phyloP scores from a whole-genome alignment of 257 asterid species.

The Catharanthus roseus region DNA sequence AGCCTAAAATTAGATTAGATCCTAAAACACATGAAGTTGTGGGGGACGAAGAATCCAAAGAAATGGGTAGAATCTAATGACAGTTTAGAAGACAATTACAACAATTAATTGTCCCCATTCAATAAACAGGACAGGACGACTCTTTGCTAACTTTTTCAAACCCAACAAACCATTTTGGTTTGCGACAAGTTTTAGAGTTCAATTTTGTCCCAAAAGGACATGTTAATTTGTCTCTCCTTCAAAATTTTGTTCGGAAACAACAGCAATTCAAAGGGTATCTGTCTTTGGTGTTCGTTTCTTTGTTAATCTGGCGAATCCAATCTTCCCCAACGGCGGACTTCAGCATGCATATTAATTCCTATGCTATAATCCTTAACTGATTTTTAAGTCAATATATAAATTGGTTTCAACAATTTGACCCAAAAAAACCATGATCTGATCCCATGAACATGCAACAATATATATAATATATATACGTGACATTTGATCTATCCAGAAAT shows the following conservation, averaged over 20 bases:
- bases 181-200: slow-evolving; percentile 10
- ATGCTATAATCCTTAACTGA: no score
- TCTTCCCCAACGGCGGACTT: not conserved
- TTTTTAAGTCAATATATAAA: not conserved
- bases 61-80: slow-evolving; percentile 9
- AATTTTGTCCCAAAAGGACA: slow-evolving; percentile 13
- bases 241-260: not conserved
- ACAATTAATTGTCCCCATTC: slow-evolving; percentile 21
- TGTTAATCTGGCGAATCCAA: no score
- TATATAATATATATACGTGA: no score
- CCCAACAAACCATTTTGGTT: slow-evolving; percentile 17
- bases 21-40: slow-evolving; percentile 14
- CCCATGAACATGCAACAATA: no score
- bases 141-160: slow-evolving; percentile 1
- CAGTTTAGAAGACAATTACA: slow-evolving; percentile 6
- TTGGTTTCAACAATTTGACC: no score
- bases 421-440: no score
- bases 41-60: slow-evolving; percentile 33
- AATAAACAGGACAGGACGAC: slow-evolving; percentile 7
- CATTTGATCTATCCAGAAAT: no score
- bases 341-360: not conserved
- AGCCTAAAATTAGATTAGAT: no score
- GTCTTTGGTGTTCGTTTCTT: not conserved
- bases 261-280: not conserved
- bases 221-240: slow-evolving; percentile 5